Evolutionary conservation across 441 rosid species (phyloP).

Genomic region (Capsella rubella): DNA sequence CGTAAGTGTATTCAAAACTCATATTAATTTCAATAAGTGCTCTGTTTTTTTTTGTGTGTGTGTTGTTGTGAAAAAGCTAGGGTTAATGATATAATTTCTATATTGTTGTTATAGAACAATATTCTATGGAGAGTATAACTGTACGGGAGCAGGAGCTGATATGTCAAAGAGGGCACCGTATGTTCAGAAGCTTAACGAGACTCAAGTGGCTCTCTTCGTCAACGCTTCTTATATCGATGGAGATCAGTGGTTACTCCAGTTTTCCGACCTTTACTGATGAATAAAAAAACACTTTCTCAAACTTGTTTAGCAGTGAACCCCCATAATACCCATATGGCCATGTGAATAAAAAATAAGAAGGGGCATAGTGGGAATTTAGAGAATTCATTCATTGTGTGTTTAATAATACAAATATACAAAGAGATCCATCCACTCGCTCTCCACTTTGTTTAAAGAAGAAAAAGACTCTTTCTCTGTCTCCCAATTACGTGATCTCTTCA

Average conservation of each 20-base stretch:
- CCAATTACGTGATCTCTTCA: constrained; percentile 19
- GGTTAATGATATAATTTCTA: background rate
- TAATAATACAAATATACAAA: background rate
- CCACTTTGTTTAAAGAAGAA: constrained; percentile 3
- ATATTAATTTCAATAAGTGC: too few species aligned
- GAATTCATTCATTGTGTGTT: background rate
- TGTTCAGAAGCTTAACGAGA: constrained; percentile 72
- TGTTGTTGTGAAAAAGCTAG: too few species aligned
- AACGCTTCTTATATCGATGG: constrained; percentile 67
- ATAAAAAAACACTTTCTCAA: too few species aligned
- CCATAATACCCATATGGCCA: background rate
- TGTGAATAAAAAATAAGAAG: background rate
- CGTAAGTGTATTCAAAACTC: background rate
- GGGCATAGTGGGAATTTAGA: constrained; percentile 8
- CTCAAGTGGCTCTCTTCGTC: constrained; percentile 64
- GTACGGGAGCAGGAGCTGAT: constrained; percentile 76
- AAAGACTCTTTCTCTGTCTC: background rate
- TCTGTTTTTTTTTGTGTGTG: too few species aligned
- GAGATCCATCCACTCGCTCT: background rate
- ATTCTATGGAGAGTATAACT: constrained; percentile 81
- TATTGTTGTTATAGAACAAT: constrained; percentile 56
- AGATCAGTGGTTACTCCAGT: constrained; percentile 70
- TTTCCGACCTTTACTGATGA: constrained; percentile 34
- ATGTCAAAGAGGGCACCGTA: constrained; percentile 61
- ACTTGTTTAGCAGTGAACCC: background rate